These are phyloP conservation scores for Spergularia azorica DNA, from an alignment of 179 eudicot species.

Conservation along the genomic window DNA sequence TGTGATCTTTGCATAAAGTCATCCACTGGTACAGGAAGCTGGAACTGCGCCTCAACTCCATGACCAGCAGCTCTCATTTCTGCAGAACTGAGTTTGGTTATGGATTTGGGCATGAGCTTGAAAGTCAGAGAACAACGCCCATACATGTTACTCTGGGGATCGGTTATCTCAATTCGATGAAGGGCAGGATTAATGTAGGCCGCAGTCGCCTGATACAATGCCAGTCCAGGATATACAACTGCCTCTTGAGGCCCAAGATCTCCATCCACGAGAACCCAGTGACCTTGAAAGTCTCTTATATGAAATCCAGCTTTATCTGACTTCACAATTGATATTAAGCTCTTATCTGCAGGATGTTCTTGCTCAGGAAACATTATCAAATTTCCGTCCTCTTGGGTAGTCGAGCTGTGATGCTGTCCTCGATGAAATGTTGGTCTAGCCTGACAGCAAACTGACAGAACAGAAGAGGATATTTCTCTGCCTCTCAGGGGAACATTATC, in stretches of 20 bases:
- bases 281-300: conserved; percentile 80
- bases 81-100: conserved; percentile 77
- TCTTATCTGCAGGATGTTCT: conserved; percentile 72
- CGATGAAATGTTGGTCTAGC: conserved; percentile 91
- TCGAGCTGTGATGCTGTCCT: conserved; percentile 71
- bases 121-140: conserved; percentile 82
- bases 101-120: conserved; percentile 95
- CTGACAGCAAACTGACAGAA: conserved; percentile 77
- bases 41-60: conserved; percentile 96
- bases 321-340: conserved; percentile 76
- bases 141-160: conserved; percentile 60
- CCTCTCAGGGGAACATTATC: conserved; percentile 89
- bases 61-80: conserved; percentile 99
- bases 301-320: conserved; percentile 83
- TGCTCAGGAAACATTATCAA: conserved; percentile 76
- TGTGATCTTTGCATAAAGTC: conserved; percentile 95
- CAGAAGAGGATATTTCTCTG: conserved; percentile 83
- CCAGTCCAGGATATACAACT: conserved; percentile 85
- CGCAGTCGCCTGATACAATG: conserved; percentile 93
- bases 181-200: conserved; percentile 79
- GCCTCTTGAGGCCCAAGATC: conserved; percentile 94
- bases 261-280: conserved; percentile 82
- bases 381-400: conserved; percentile 78
- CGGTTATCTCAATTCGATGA: conserved; percentile 61
- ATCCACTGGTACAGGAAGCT: conserved; percentile 91